A percentile compares a stretch with the other conserved stretches of the same genome.
Conservation (phyloP, 2,329 filamentous ascomycete species). For the Calonectria honghensis region DNA sequence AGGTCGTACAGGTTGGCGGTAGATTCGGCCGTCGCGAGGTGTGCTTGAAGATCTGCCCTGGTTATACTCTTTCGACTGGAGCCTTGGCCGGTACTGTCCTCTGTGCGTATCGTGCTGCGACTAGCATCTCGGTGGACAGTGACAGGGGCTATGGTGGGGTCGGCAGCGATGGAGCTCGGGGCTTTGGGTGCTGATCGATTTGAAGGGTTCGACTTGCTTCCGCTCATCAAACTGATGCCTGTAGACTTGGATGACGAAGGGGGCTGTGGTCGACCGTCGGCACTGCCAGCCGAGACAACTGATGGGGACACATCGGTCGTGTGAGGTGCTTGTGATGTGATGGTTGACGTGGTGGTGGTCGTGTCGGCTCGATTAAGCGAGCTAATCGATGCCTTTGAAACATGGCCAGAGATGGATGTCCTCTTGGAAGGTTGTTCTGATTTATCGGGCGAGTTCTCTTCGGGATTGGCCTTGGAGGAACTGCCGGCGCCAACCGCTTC, state of each 20-base stretch:
- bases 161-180: slow-evolving; percentile 64
- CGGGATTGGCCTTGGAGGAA: slow-evolving; percentile 59
- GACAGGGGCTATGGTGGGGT: slow-evolving; percentile 69
- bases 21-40: slow-evolving; percentile 60
- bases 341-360: slow-evolving; percentile 55
- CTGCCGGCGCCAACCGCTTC: slow-evolving; percentile 85
- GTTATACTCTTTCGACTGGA: slow-evolving; percentile 65
- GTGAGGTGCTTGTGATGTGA: slow-evolving; percentile 56
- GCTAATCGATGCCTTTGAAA: slow-evolving; percentile 64
- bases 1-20: slow-evolving; percentile 63
- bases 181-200: slow-evolving; percentile 65
- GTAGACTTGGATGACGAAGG: slow-evolving; percentile 68
- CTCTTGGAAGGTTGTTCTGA: slow-evolving; percentile 64
- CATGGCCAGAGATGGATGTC: slow-evolving; percentile 63
- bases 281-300: slow-evolving; percentile 55
- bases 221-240: slow-evolving; percentile 67
- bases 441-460: slow-evolving; percentile 56
- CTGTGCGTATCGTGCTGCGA: slow-evolving; percentile 64
- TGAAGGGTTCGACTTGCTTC: slow-evolving; percentile 64
- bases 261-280: slow-evolving; percentile 64
- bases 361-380: slow-evolving; percentile 66
- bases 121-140: slow-evolving; percentile 70
- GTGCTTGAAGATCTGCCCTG: slow-evolving; percentile 64
- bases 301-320: slow-evolving; percentile 63
- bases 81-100: slow-evolving; percentile 65